Base-by-base conservation (phyloP, 345 rosid genomes). In the Erucastrum elatum region DNA sequence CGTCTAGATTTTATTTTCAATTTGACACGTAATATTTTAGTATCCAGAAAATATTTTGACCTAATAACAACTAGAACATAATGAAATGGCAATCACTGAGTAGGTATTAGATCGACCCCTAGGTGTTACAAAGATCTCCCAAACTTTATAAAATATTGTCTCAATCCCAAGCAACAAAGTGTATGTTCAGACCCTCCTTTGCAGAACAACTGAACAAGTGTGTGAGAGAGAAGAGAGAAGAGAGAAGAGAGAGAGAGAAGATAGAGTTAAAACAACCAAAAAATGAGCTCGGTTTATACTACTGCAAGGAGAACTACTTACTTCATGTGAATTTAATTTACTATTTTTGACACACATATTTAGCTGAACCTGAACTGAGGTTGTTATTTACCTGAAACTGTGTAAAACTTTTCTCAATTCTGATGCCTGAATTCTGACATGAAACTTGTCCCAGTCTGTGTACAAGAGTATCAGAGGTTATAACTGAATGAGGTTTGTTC, bases 401-500 rank as follows among this genome's bases (percentile, higher is more conserved):
- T 13, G 4, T 46, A 46, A 13, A 46, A 46, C 55, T 46, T 13
- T 44, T 44, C 53, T 12, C 53, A 44, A 44, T n/a, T 44, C 16
- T 46, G 55, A 46, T 46, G 55, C 55, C 55, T 46, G 6, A 13
- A 13, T 13, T 46, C 16, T 44, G 53, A 44, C 15, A 44, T 44
- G 53, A 44, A 44, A 44, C 49, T 41, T 41, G 13, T 41, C 49
- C 49, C 49, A 41, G 13, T 41, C 49, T 44, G 51, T 44, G 51
- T 44, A 44, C 11, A 44, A 44, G 51, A 11, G 51, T 12, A 44
- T 12, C 55, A 46, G 55, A 46, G 55, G 13, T 46, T 46, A 46
- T 46, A 46, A 13, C 16, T 46, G 55, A 12, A 13, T 46, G 55
- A 46, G 39, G 55, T 70, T 71, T 71, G 81, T 29, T 56, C 34